Percentiles rank a stretch among this genome's conserved stretches.
Conservation (phyloP, 1,284 basidiomycete species). For the Puccinia horiana region DNA sequence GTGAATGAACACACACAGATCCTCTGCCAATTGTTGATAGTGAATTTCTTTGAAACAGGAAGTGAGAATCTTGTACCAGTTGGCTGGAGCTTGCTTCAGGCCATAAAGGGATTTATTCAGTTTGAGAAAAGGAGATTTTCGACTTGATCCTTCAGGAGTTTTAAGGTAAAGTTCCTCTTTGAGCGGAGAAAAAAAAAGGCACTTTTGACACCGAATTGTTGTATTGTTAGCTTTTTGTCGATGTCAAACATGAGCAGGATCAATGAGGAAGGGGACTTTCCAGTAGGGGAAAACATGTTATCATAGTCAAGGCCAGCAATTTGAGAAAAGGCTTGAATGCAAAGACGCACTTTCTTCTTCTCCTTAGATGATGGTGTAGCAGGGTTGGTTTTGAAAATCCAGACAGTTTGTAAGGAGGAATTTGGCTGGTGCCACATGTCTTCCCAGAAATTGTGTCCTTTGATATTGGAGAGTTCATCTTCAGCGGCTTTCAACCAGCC, state of each 20-base stretch:
- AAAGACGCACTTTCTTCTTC: neutral
- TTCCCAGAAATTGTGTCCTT: neutral
- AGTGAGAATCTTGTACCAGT: neutral
- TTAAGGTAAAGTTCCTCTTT: neutral
- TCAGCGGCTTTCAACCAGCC: conserved; percentile 1
- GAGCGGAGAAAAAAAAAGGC: neutral
- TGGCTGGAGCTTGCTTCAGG: neutral
- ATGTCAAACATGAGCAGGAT: neutral
- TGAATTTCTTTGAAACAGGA: neutral
- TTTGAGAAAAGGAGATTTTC: neutral
- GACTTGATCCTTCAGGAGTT: conserved; percentile 6
- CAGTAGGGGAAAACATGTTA: conserved; percentile 5
- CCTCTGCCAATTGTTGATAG: neutral
- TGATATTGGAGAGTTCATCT: neutral
- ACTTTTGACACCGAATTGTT: neutral
- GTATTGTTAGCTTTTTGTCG: neutral
- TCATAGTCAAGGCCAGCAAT: neutral
- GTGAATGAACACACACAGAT: neutral
- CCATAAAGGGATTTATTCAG: conserved; percentile 2
- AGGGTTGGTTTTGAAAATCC: conserved; percentile 12
- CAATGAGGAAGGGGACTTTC: neutral
- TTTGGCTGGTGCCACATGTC: neutral
- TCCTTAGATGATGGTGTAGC: neutral
- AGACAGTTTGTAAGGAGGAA: neutral
- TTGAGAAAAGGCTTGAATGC: neutral